Base-by-base conservation (phyloP, 192 early-diverging fungal genomes). In the Rhizophagus clarus region DNA sequence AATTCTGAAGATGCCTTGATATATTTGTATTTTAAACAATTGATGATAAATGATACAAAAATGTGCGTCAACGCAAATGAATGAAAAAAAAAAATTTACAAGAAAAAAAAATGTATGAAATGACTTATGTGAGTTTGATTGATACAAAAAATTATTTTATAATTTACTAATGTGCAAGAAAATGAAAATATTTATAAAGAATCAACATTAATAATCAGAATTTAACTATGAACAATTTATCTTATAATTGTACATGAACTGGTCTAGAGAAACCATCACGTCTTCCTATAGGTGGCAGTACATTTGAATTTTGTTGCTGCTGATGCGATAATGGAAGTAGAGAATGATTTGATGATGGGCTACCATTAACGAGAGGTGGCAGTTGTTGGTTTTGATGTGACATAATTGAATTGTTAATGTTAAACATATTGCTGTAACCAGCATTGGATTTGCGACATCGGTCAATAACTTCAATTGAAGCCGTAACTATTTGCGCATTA, bases 401-500 rank as follows among this genome's bases (percentile, higher is more conserved):
- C 31, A 64, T 24, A 5, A 24, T 64, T 15, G 60, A 31, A 60
- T 71, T 71, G 51, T 79, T 79, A 32, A 31, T 71, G 51, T 79
- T 79, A 32, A 31, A 40, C 56, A 11, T 71, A 40, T 20, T 40
- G 22, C 47, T 20, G 24, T 71, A 34, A 24, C 29, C 34, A 17
- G 29, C 24, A 49, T 40, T 71, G 15, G 22, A 56, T 60, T 79
- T 79, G 9, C 56, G 66, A 42, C 77, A 79, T 37, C 47, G 40
- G 28, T 79, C 77, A 45, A 79, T 79, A 17, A 79, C 69, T 22
- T 79, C 68, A 28, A 79, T 71, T 29, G 77, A 79, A 28, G 64
- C 67, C 40, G 70, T 32, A 26, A 71, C 28, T 9, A 79, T 79
- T 61, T 79, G 68, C 11, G 68, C 45, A 42, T 79, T 68, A 14